Evolutionary conservation across 345 rosid genomes (phyloP), one percentile per base, ranked within the genome.

Genomic region (Dipteronia sinensis): DNA sequence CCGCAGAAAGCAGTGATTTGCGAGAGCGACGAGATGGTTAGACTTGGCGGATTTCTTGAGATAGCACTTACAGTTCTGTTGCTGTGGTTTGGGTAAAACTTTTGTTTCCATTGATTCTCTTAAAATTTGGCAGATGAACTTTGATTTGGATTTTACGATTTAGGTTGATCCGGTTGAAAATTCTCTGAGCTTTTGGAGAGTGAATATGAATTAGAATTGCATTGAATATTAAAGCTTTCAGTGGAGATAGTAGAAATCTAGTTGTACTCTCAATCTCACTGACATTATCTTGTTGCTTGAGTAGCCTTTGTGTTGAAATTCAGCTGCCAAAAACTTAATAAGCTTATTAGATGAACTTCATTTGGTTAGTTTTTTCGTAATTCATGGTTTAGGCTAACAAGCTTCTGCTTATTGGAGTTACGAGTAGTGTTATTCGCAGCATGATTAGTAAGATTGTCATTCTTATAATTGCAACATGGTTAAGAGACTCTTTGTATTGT

Each of bases 51-150:
- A 90, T 86, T 83, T 86, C 80, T 83, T 92, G 78, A 87, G 99
- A 64, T 98, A 96, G 89, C 83, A 96, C 77, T 86, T 96, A 76
- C 95, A 87, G 64, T 89, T 87, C 59, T 94, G 98, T 76, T 91
- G 97, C 82, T 90, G 90, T 78, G 12, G 99, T 94, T 55, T 98
- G 98, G 84, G 98, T 92, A 89, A 82, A 76, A 3, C 9, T 71
- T 71, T 70, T 0, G 47, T 42, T 73, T 78, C 55, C 71, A 19
- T 63, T 25, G 19, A 22, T 44, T 73, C 3, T 27, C 58, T 53
- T 47, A 15, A 6, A 56, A 10, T 62, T 55, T 51, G 53, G 2
- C 22, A 13, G 1, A 13, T 25, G 56, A 63, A 74, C 31, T 42
- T 46, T 19, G 25, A 16, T 25, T 42, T 23, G 6, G 17, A 16